Evolutionary conservation across 805 yeast species (phyloP).

Genomic region (Pichia membranifaciens): DNA sequence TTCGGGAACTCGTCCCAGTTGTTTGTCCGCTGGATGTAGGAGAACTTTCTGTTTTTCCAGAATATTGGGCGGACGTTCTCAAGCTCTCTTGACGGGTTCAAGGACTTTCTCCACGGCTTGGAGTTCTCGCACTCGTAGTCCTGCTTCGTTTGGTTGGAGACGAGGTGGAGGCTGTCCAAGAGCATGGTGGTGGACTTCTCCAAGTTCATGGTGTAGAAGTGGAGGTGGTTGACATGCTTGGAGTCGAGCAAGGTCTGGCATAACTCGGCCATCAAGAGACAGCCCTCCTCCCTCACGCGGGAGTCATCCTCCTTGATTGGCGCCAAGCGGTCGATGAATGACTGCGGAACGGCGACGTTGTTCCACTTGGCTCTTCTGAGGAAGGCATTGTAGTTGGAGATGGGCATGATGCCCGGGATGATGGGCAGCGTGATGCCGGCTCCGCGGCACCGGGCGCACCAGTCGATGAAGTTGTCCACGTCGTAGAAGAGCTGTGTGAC

Average conservation of each 20-base stretch:
- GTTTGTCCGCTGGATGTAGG: conserved; percentile 83
- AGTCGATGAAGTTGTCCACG: conserved; percentile 71
- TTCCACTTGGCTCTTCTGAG: conserved; percentile 95
- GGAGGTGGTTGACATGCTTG: conserved; percentile 77
- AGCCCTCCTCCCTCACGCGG: conserved; percentile 78
- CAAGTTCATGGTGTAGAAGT: conserved; percentile 95
- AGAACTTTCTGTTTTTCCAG: conserved; percentile 90
- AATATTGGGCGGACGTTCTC: conserved; percentile 91
- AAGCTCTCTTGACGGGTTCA: conserved; percentile 70
- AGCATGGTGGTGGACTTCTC: conserved; percentile 89
- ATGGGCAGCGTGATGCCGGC: conserved; percentile 79
- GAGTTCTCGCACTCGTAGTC: conserved; percentile 18
- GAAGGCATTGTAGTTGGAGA: conserved; percentile 89
- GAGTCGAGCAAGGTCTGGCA: conserved; percentile 66
- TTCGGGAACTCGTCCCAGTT: conserved; percentile 98
- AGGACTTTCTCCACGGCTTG: conserved; percentile 89
- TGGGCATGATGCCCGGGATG: conserved; percentile 98
- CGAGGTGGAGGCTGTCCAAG: conserved; percentile 63
- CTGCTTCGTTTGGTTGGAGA: conserved; percentile 23
- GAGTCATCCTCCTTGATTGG: conserved; percentile 88
- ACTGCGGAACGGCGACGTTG: conserved; percentile 70
- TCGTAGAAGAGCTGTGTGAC: conserved; percentile 98
- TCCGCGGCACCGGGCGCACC: conserved; percentile 71
- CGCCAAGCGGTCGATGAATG: conserved; percentile 62
- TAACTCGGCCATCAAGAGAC: conserved; percentile 76